These are phyloP conservation scores for Potentilla sterilis DNA, from an alignment of 306 rosid genomes.

Conservation along the genomic window DNA sequence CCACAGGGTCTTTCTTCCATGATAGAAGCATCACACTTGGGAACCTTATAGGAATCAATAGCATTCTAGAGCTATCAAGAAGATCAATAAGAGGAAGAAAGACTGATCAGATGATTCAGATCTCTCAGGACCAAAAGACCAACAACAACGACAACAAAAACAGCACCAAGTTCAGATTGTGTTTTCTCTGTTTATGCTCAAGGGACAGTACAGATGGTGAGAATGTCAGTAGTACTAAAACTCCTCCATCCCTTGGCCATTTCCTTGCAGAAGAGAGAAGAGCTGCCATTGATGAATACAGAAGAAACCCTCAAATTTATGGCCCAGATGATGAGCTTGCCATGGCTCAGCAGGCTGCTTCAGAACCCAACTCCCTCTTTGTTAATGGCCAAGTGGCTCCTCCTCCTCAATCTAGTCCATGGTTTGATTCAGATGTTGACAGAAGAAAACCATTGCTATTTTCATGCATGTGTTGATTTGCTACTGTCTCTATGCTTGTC, in stretches of 20 bases:
- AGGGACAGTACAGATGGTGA: conserved; percentile 38
- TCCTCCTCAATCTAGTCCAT: conserved; percentile 37
- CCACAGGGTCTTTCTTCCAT: conserved; percentile 69
- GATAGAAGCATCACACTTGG: conserved; percentile 76
- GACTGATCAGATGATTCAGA: conserved; percentile 34
- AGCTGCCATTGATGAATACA: conserved; percentile 33
- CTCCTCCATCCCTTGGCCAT: conserved; percentile 44
- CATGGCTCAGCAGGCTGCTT: conserved; percentile 21
- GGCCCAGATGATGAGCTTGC: conserved; percentile 47
- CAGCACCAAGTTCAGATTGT: conserved; percentile 30
- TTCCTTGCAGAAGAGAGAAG: conserved; percentile 56
- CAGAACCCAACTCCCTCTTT: conserved; percentile 46
- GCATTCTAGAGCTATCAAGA: conserved; percentile 56
- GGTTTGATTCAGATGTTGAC: conserved; percentile 23
- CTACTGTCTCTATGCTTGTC: not conserved
- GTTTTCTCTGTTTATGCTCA: conserved; percentile 42
- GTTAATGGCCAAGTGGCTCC: conserved; percentile 53
- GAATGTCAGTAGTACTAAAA: not conserved
- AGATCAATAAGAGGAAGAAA: conserved; percentile 57
- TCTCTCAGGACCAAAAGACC: conserved; percentile 30
- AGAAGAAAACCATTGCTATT: conserved; percentile 27
- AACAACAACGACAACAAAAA: conserved; percentile 11
- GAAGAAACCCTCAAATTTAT: conserved; percentile 20
- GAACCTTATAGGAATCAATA: conserved; percentile 67
- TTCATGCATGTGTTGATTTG: conserved; percentile 43